Evolutionary conservation across 257 asterid species (phyloP).

Genomic region (Nemophila menziesii): DNA sequence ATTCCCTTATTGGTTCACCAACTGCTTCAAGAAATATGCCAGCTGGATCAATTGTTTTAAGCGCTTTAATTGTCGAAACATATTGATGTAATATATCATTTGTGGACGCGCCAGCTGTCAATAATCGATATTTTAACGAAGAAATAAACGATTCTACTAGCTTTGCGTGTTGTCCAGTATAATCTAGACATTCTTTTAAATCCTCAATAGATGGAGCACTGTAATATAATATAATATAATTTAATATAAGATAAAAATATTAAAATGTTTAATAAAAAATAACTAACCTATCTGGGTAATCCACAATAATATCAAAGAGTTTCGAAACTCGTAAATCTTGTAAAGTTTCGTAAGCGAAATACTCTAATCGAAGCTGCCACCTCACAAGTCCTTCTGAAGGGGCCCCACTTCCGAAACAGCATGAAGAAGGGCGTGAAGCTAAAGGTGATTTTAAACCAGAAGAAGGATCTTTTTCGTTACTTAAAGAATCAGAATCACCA

Average conservation of each 20-base stretch:
- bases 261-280: background rate
- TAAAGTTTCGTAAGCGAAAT: constrained; percentile 91
- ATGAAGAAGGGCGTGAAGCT: constrained; percentile 64
- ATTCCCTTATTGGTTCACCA: constrained; percentile 95
- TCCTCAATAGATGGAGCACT: constrained; percentile 96
- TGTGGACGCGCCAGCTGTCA: constrained; percentile 98
- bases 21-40: constrained; percentile 96
- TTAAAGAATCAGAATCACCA: constrained; percentile 58
- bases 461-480: constrained; percentile 41
- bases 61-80: constrained; percentile 93
- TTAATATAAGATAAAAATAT: too few species aligned
- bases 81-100: constrained; percentile 88
- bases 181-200: constrained; percentile 77
- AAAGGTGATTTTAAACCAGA: constrained; percentile 73
- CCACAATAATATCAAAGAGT: constrained; percentile 96
- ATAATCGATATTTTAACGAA: constrained; percentile 69
- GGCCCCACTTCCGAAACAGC: constrained; percentile 48
- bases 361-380: constrained; percentile 94
- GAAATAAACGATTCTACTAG: constrained; percentile 93
- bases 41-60: constrained; percentile 94
- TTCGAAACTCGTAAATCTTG: constrained; percentile 89
- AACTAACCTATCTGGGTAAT: constrained; percentile 87
- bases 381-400: constrained; percentile 86
- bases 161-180: constrained; percentile 96
- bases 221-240: too few species aligned